Evolutionary conservation across 2,329 filamentous ascomycete genomes (phyloP), one percentile per base, ranked within the genome.

Genomic region (Gnomoniopsis sp.): DNA sequence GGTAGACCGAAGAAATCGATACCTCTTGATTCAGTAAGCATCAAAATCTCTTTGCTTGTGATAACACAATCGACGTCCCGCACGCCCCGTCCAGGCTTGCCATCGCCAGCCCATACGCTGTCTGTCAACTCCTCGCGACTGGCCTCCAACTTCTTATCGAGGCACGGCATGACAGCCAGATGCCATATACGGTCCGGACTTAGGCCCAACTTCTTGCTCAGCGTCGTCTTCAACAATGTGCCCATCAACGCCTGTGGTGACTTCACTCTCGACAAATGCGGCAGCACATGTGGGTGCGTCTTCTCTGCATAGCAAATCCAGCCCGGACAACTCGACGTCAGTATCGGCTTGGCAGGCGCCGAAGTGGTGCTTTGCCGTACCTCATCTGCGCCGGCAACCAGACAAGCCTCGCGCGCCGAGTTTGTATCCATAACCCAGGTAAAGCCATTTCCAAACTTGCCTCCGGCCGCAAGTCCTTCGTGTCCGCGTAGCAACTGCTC

Each of bases 231-330:
- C 57, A 99, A 72, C 46, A 98, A 80, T 0, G 92, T 97, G 14
- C 95, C 95, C 64, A 90, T 89, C 54, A 99, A 76, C 26, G 95
- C 93, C 73, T 99, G 95, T 15, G 95, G 93, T 6, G 93, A 97
- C 72, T 98, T 99, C 63, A 98, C 81, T 52, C 86, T 86, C 59
- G 93, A 97, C 55, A 99, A 80, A 72, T 99, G 92, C 30, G 92
- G 91, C 52, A 99, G 81, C 57, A 98, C 87, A 69, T 97, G 88
- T 1, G 95, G 92, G 69, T 99, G 95, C 57, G 93, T 98, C 77
- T 99, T 98, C 73, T 99, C 95, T 26, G 93, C 93, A 69, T 99
- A 99, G 75, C 95, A 99, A 57, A 99, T 93, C 93, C 96, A 99
- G 8, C 95, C 95, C 1, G 95, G 95, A 72, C 95, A 99, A 21